Evolutionary conservation across 2,329 filamentous ascomycete genomes (phyloP).

Genomic region (Graphium sp.): DNA sequence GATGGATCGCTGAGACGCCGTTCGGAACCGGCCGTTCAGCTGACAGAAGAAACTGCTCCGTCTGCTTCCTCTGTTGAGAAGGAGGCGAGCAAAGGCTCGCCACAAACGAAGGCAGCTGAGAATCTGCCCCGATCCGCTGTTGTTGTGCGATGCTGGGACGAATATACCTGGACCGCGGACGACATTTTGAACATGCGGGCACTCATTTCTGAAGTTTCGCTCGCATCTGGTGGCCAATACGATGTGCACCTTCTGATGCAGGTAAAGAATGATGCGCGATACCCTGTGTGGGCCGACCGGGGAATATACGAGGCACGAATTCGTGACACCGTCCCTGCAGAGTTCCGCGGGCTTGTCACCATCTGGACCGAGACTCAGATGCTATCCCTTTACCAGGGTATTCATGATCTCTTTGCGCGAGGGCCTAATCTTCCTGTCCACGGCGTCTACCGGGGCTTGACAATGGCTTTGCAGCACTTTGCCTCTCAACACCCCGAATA

Average conservation of each 20-base stretch:
- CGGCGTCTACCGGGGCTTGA: slow-evolving; percentile 80
- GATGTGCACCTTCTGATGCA: slow-evolving; percentile 76
- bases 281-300: slow-evolving; percentile 66
- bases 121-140: slow-evolving; percentile 55
- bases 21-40: not conserved
- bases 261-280: slow-evolving; percentile 56
- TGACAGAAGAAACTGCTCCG: not conserved
- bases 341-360: slow-evolving; percentile 78
- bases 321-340: slow-evolving; percentile 53
- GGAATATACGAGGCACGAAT: slow-evolving; percentile 51
- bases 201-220: slow-evolving; percentile 64
- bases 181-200: slow-evolving; percentile 70
- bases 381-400: slow-evolving; percentile 73
- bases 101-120: slow-evolving; percentile 14
- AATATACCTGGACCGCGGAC: slow-evolving; percentile 62
- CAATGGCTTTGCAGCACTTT: slow-evolving; percentile 92
- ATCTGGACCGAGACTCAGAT: slow-evolving; percentile 93
- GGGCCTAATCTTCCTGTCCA: slow-evolving; percentile 62
- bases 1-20: slow-evolving; percentile 7
- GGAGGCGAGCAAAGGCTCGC: not conserved
- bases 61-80: not conserved
- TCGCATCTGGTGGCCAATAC: slow-evolving; percentile 74
- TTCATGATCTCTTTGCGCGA: slow-evolving; percentile 57
- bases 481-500: slow-evolving; percentile 78
- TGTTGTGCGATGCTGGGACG: slow-evolving; percentile 68